Evolutionary conservation across 1,284 basidiomycete species (phyloP), one percentile per base, ranked within the genome.

Genomic region (Pterula multifida): DNA sequence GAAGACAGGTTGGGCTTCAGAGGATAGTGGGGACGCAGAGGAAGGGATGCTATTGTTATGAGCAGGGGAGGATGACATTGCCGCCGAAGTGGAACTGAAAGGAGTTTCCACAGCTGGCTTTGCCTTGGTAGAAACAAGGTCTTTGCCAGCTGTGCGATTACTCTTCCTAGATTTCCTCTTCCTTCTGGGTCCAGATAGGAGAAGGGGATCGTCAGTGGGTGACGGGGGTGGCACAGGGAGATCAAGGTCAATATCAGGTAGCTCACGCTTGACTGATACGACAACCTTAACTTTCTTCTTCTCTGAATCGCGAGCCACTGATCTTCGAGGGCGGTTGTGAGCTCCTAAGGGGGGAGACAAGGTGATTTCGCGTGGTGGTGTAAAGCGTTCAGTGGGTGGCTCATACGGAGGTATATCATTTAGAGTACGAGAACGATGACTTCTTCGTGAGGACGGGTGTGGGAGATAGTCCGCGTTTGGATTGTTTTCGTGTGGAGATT

Each of bases 121-220:
- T 6, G 12, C 47, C 22, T 39, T 45, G 17, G 12, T 24, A 21
- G 26, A 22, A 48, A 21, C 23, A 47, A 44, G 32, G 21, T 49
- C 25, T 49, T 49, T 22, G 39, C 21, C 12, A 49, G 24, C 22
- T 13, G 23, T 21, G 36, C 32, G 36, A 25, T 25, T 17, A 44
- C 17, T 28, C 17, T 19, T 32, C 23, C 36, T 32, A 36, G 23
- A 46, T 42, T 36, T 23, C 19, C 17, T 45, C 36, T 21, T 49
- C 51, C 55, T 9, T 15, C 61, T 57, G 21, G 66, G 65, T 3
- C 73, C 78, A 42, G 71, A 71, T 23, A 87, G 68, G 2, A 87
- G 63, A 0, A 87, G 61, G 0, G 85, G 85, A 56, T 87, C 84
- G 45, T 87, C 84, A 1, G 76, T 75, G 0, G 84, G 85, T 50